These are phyloP conservation scores for Fusarium sp. DNA, from an alignment of 2,329 filamentous ascomycete species.

Conservation along the genomic window DNA sequence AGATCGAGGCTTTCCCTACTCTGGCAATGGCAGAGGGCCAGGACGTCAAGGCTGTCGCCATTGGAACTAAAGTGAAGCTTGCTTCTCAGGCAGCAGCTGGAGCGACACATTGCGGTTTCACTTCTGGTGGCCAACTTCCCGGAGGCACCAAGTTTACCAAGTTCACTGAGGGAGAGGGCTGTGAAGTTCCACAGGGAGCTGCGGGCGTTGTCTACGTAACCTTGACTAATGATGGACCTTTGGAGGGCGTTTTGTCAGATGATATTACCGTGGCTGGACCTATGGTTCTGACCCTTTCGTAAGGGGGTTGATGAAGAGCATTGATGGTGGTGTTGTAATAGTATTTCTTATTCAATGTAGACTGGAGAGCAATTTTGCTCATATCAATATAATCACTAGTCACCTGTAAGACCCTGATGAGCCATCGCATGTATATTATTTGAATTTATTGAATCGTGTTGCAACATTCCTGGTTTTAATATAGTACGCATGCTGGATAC, in stretches of 20 bases:
- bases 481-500: slow-evolving; percentile 24
- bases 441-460: not conserved
- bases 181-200: slow-evolving; percentile 70
- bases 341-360: slow-evolving; percentile 16
- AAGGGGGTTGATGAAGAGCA: not conserved
- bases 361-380: slow-evolving; percentile 16
- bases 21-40: slow-evolving; percentile 62
- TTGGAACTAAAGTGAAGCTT: slow-evolving; percentile 51
- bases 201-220: slow-evolving; percentile 75
- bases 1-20: slow-evolving; percentile 70
- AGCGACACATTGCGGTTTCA: slow-evolving; percentile 74
- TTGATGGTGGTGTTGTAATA: slow-evolving; percentile 16
- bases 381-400: slow-evolving; percentile 27
- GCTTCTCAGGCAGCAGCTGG: slow-evolving; percentile 60
- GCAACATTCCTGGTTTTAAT: slow-evolving; percentile 12
- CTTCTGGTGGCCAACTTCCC: slow-evolving; percentile 66
- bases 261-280: slow-evolving; percentile 74
- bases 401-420: not conserved
- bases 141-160: slow-evolving; percentile 70
- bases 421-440: not conserved
- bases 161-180: slow-evolving; percentile 64
- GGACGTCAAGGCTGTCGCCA: slow-evolving; percentile 52
- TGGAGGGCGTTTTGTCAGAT: slow-evolving; percentile 65
- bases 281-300: slow-evolving; percentile 65
- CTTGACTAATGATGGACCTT: slow-evolving; percentile 66